Conservation (phyloP, 495 filamentous ascomycete genomes). For the Rhizodiscina lignyota region DNA sequence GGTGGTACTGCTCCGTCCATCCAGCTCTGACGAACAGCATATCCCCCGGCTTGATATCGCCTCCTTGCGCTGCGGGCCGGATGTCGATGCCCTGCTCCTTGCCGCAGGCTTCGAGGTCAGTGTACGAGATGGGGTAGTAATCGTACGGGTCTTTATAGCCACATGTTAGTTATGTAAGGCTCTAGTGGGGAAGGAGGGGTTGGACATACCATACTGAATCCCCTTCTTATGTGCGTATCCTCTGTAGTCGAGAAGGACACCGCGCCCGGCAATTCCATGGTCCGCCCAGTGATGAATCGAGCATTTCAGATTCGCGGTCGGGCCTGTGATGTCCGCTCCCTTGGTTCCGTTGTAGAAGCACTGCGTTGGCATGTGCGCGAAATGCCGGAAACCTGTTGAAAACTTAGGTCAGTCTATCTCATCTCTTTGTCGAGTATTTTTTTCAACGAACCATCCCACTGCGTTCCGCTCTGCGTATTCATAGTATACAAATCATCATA, state of each 20-base stretch:
- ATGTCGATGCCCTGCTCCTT: slow-evolving; percentile 39
- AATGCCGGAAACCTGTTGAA: slow-evolving; percentile 18
- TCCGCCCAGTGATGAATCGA: slow-evolving; percentile 33
- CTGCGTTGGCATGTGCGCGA: slow-evolving; percentile 24
- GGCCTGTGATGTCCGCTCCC: slow-evolving; percentile 33
- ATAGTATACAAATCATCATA: slow-evolving; percentile 55
- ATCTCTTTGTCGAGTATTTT: no score
- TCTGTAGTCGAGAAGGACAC: slow-evolving; percentile 41
- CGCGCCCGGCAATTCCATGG: slow-evolving; percentile 38
- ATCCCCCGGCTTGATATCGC: slow-evolving; percentile 46
- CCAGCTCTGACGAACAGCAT: slow-evolving; percentile 53
- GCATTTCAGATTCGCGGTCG: slow-evolving; percentile 32
- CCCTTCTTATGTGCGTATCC: slow-evolving; percentile 28
- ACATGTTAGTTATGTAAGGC: not conserved
- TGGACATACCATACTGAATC: slow-evolving; percentile 38
- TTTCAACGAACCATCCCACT: slow-evolving; percentile 69
- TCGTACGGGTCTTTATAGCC: slow-evolving; percentile 4
- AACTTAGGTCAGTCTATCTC: no score
- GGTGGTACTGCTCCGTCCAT: slow-evolving; percentile 40
- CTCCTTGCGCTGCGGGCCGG: slow-evolving; percentile 31
- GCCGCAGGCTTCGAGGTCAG: slow-evolving; percentile 41
- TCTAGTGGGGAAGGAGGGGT: not conserved
- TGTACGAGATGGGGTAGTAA: slow-evolving; percentile 39
- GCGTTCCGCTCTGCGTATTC: slow-evolving; percentile 60
- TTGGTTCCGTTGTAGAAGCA: slow-evolving; percentile 38